Evolutionary conservation across 2,329 filamentous ascomycete genomes (phyloP).

Genomic region (Dothistroma septosporum): DNA sequence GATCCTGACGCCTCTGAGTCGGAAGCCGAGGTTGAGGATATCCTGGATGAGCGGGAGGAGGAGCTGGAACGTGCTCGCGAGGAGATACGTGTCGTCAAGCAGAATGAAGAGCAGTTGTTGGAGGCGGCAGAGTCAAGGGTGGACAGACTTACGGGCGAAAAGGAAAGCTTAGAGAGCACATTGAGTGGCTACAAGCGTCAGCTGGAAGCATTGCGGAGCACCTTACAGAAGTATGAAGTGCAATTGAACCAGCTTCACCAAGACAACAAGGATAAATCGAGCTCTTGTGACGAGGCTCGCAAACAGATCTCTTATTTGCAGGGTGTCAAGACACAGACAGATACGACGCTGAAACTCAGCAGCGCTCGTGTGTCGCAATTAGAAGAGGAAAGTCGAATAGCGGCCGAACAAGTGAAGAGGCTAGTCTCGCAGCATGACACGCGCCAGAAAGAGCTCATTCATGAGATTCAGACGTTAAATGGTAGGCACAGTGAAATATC

Average conservation of each 20-base stretch:
- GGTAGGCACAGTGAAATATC: conserved; percentile 11
- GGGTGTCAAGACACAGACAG: conserved; percentile 17
- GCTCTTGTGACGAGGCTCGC: conserved; percentile 11
- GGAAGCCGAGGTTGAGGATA: conserved; percentile 30
- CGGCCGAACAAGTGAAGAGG: conserved; percentile 18
- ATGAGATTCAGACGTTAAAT: conserved; percentile 21
- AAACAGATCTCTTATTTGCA: conserved; percentile 9
- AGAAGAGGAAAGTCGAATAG: conserved; percentile 20
- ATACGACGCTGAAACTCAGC: conserved; percentile 12
- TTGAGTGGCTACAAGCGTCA: conserved; percentile 19
- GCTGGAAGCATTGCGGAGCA: conserved; percentile 10
- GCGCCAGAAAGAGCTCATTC: conserved; percentile 9
- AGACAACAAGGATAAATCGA: conserved; percentile 12
- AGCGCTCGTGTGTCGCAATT: conserved; percentile 17
- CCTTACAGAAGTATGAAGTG: conserved; percentile 16
- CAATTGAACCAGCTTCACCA: conserved; percentile 12
- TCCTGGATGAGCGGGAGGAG: conserved; percentile 30
- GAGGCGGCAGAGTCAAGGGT: conserved; percentile 34
- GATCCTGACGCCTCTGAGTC: conserved; percentile 21
- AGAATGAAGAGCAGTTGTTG: conserved; percentile 25
- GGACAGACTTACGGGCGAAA: conserved; percentile 32
- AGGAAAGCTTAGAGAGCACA: conserved; percentile 25
- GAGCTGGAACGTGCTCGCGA: conserved; percentile 30
- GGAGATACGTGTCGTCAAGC: conserved; percentile 25
- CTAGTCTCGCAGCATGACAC: conserved; percentile 12